Base-by-base conservation (phyloP, 2,329 filamentous ascomycete genomes). In the Penicillium sclerotiorum region DNA sequence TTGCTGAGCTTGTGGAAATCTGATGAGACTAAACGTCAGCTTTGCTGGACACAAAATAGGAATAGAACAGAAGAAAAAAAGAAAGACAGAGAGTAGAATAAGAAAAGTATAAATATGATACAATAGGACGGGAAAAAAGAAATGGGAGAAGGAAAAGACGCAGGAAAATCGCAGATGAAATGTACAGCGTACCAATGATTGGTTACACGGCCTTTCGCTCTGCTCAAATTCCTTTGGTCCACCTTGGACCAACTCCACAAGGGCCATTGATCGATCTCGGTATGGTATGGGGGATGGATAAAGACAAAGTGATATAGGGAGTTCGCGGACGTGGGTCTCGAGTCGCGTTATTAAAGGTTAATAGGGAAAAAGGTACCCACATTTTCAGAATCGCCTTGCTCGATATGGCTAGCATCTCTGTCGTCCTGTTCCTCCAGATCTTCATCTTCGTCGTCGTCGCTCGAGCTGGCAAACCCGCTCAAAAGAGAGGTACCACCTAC, bases 381-480 rank as follows among this genome's bases (percentile, higher is more conserved):
- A 82, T 84, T 82, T 73, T 86, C 83, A 67, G 78, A 75, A 65
- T 81, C 79, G 60, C 71, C 73, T 62, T 79, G 76, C 57, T 73
- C 64, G 33, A 64, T 48, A 61, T 57, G 60, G 66, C 53, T 68
- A 59, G 71, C 41, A 36, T 64, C 63, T 59, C 60, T 62, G 60
- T 90, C 88, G 58, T 93, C 69, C 28, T 70, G 68, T 28, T 74
- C 72, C 50, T 95, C 90, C 74, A 90, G 88, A 56, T 96, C 93
- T 62, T 96, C 93, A 57, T 97, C 94, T 59, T 97, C 94, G 71
- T 97, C 94, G 71, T 95, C 91, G 65, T 96, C 91, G 64, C 91
- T 96, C 41, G 89, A 94, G 73, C 91, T 95, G 66, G 90, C 92
- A 73, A 97, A 97, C 45, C 92, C 91, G 66, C 89, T 93, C 22